Base-by-base conservation (phyloP, 1,284 basidiomycete genomes). In the Vanrija pseudolonga region DNA sequence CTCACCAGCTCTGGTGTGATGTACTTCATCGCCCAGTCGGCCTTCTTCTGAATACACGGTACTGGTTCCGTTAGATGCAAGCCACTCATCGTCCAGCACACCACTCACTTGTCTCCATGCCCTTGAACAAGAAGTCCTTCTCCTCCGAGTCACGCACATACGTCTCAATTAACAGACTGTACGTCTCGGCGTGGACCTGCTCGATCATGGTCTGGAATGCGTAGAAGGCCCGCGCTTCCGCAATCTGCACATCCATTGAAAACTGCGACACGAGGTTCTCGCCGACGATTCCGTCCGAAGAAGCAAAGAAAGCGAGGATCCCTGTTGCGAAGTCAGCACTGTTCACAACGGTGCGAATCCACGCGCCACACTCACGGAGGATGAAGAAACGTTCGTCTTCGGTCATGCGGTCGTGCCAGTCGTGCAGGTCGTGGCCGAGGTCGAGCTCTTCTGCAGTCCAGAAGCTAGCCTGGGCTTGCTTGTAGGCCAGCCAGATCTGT, bases 361-460 rank as follows among this genome's bases (percentile, higher is more conserved):
- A 14, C 14, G 9, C 32, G 14, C 32, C 37, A 1, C 4, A 58
- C 61, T 40, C 85, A 64, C 94, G 90, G 3, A 90, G 90, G 66
- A 97, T 85, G 73, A 98, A 97, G 75, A 93, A 89, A 14, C 89
- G 87, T 71, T 97, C 93, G 62, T 90, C 85, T 68, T 89, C 84
- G 67, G 88, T 97, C 51, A 97, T 81, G 61, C 85, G 85, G 69
- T 87, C 86, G 66, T 86, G 84, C 94, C 94, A 97, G 78, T 94
- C 90, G 58, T 84, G 82, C 45, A 89, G 66, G 66, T 98, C 93
- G 67, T 93, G 87, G 14, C 88, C 90, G 3, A 97, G 84, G 70
- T 97, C 90, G 78, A 97, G 90, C 78, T 97, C 93, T 73, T 97
- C 94, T 0, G 91, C 90, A 0, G 92, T 97, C 94, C 93, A 98